A percentile compares a stretch with the other conserved stretches of the same genome.
These are phyloP conservation scores for Abrus pulchellus DNA, from an alignment of 306 rosid genomes.

Conservation along the genomic window DNA sequence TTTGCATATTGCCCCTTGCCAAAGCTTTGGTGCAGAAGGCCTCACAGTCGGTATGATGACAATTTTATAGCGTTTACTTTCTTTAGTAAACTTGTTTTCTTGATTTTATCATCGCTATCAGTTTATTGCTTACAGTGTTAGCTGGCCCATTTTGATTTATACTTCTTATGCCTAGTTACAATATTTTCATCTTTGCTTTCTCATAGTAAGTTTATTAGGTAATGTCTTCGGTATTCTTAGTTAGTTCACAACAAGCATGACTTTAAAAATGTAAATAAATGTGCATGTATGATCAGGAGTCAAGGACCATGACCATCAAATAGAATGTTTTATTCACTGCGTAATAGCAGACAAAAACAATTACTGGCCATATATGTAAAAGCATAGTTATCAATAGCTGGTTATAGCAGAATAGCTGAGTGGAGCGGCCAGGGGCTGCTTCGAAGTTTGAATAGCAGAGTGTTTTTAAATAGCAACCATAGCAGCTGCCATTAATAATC, in stretches of 20 bases:
- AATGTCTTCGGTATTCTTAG: constrained; percentile 6
- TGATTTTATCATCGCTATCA: not conserved
- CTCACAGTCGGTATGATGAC: constrained; percentile 72
- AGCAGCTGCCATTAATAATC: too few species aligned
- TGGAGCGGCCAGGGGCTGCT: too few species aligned
- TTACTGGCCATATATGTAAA: not conserved
- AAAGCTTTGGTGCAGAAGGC: constrained; percentile 63
- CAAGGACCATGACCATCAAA: too few species aligned
- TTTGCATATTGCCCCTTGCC: constrained; percentile 81
- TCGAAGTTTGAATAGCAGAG: too few species aligned
- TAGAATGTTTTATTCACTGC: not conserved
- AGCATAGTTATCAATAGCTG: too few species aligned
- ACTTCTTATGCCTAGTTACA: not conserved
- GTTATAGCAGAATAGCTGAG: too few species aligned
- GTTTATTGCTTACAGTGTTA: constrained; percentile 8
- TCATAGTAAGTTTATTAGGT: constrained; percentile 10
- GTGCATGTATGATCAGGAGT: not conserved
- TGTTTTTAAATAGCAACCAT: too few species aligned
- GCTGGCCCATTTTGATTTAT: constrained; percentile 35
- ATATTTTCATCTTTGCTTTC: constrained; percentile 15
- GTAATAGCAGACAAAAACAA: not conserved
- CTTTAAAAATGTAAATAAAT: constrained; percentile 9
- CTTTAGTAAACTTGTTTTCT: not conserved
- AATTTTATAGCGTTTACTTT: constrained; percentile 9
- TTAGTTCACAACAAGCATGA: not conserved